These are phyloP conservation scores for Geotrichum fermentans DNA, from an alignment of 1,139 yeast species.

Conservation along the genomic window DNA sequence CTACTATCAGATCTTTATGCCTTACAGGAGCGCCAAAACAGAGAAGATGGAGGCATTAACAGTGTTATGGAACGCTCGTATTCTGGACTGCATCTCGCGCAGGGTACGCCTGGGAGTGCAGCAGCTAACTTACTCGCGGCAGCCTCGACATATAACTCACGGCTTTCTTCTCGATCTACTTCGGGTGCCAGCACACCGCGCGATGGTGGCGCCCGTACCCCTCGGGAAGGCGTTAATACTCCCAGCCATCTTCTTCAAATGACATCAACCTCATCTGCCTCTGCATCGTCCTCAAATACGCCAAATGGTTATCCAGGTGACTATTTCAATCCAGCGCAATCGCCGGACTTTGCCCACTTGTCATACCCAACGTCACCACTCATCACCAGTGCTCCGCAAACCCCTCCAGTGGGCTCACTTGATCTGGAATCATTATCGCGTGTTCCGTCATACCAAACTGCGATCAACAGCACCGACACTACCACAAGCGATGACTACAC, in stretches of 20 bases:
- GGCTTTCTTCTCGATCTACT: constrained; percentile 24
- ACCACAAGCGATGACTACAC: constrained; percentile 22
- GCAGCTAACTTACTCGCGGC: constrained; percentile 7
- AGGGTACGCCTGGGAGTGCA: constrained; percentile 8
- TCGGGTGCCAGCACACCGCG: constrained; percentile 32
- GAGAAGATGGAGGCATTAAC: constrained; percentile 25
- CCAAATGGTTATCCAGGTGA: neutral
- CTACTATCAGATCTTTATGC: constrained; percentile 33
- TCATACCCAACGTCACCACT: constrained; percentile 13
- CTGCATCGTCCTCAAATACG: neutral
- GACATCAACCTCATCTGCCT: constrained; percentile 1
- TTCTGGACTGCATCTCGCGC: constrained; percentile 8
- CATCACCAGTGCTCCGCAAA: neutral
- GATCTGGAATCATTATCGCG: constrained; percentile 49
- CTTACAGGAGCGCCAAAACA: constrained; percentile 28
- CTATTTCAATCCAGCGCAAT: neutral
- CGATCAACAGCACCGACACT: constrained; percentile 38
- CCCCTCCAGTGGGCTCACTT: neutral
- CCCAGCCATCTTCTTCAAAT: constrained; percentile 3
- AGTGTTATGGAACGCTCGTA: constrained; percentile 8
- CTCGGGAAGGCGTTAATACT: no score
- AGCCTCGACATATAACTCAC: constrained; percentile 7
- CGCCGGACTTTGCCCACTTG: constrained; percentile 13
- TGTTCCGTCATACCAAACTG: constrained; percentile 82
- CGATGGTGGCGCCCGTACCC: neutral